Conservation (phyloP, 2,329 filamentous ascomycete species). For the Phoma sp. region DNA sequence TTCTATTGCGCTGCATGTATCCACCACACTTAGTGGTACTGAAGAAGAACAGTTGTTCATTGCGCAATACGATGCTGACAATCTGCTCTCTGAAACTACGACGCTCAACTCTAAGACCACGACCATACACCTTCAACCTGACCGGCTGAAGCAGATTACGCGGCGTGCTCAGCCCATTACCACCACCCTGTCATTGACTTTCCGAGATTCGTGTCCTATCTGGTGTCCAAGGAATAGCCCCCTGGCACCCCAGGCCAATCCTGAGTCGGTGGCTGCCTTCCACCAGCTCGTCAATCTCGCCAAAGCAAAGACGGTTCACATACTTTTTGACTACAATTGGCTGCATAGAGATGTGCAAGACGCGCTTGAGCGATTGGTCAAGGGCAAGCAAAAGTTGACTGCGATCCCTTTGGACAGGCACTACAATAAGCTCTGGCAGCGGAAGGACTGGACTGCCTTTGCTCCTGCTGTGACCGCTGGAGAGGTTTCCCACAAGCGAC, state of each 20-base stretch:
- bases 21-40: neutral
- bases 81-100: neutral
- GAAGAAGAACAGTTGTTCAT: neutral
- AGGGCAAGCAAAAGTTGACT: neutral
- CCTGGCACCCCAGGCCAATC: neutral
- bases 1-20: neutral
- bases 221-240: neutral
- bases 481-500: neutral
- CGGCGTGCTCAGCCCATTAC: neutral
- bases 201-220: neutral
- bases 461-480: neutral
- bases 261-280: neutral
- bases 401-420: neutral
- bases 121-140: neutral
- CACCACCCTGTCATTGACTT: neutral
- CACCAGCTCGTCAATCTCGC: neutral
- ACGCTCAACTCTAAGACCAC: neutral
- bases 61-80: constrained; percentile 3
- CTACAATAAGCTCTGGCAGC: neutral
- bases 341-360: neutral
- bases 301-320: neutral
- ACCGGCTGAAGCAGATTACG: neutral
- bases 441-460: constrained; percentile 2
- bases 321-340: constrained; percentile 1
- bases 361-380: neutral